These are phyloP conservation scores for Rosa hybrid DNA, from an alignment of 331 rosid genomes.

Conservation along the genomic window DNA sequence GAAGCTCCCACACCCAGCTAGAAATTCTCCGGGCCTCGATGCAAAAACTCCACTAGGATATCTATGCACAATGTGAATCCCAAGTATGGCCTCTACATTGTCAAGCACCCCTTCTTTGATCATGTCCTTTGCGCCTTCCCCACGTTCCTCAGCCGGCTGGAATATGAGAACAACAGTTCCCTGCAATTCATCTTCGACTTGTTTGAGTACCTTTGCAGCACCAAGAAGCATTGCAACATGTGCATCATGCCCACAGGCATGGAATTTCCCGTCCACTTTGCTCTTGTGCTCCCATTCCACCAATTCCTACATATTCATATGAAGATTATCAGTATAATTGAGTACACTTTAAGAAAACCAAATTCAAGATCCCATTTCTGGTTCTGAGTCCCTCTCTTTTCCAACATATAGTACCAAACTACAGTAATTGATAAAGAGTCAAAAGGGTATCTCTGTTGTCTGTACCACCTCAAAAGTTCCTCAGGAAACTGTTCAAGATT, in stretches of 20 bases:
- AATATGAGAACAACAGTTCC: conserved; percentile 61
- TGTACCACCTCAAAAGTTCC: not conserved
- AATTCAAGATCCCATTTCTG: not conserved
- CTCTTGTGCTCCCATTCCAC: conserved; percentile 88
- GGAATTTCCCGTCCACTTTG: conserved; percentile 77
- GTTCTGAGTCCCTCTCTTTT: not conserved
- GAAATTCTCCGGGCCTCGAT: conserved; percentile 57
- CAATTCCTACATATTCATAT: conserved; percentile 46
- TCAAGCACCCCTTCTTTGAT: conserved; percentile 57
- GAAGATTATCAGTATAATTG: not conserved
- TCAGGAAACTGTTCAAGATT: not conserved
- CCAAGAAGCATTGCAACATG: conserved; percentile 85
- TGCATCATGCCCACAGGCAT: conserved; percentile 86
- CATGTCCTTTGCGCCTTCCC: conserved; percentile 64
- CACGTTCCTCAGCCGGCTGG: conserved; percentile 69
- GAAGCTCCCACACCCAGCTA: conserved; percentile 81
- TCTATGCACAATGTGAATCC: conserved; percentile 40
- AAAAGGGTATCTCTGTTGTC: not conserved
- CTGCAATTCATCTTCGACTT: conserved; percentile 40
- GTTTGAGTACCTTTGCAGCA: conserved; percentile 67
- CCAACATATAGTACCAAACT: not conserved
- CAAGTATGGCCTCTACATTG: conserved; percentile 59
- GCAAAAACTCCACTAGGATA: conserved; percentile 52
- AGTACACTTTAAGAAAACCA: not conserved
- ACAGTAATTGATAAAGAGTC: not conserved